Percentiles rank a stretch among this genome's conserved stretches.
These are phyloP conservation scores for Coemansia sp. DNA, from an alignment of 192 early-diverging fungal species.

Conservation along the genomic window DNA sequence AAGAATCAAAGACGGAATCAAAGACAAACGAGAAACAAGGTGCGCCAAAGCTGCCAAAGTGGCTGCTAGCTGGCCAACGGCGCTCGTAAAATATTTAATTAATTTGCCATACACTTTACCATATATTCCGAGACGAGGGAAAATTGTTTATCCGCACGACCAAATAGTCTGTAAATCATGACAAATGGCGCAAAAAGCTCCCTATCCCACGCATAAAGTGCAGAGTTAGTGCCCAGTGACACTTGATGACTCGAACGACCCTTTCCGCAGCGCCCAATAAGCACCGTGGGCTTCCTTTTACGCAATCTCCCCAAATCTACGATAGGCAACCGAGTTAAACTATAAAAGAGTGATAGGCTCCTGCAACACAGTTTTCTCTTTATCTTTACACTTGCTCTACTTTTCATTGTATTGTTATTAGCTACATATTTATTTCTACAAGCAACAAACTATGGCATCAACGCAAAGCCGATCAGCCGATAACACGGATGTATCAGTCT, in stretches of 20 bases:
- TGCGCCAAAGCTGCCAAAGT: constrained; percentile 39
- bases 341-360: not conserved
- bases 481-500: not conserved
- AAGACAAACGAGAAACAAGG: too few relatives aligned
- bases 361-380: not conserved
- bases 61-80: constrained; percentile 43
- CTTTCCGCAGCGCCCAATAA: not conserved
- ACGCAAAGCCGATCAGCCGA: not conserved
- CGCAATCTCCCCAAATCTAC: too few relatives aligned
- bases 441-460: not conserved
- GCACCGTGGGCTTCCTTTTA: not conserved
- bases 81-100: constrained; percentile 6
- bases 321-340: not conserved
- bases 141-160: not conserved
- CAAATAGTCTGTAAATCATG: too few relatives aligned
- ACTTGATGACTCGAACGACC: not conserved
- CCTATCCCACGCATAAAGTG: not conserved
- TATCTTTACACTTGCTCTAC: not conserved
- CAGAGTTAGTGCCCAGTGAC: not conserved
- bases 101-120: not conserved
- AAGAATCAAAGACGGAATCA: not conserved
- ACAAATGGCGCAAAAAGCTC: too few relatives aligned
- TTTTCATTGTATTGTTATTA: not conserved
- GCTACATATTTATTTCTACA: not conserved
- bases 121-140: not conserved